A percentile compares a stretch with the other conserved stretches of the same genome.
Evolutionary conservation across 495 filamentous ascomycete genomes (phyloP).

Genomic region (Neurospora pannonica): DNA sequence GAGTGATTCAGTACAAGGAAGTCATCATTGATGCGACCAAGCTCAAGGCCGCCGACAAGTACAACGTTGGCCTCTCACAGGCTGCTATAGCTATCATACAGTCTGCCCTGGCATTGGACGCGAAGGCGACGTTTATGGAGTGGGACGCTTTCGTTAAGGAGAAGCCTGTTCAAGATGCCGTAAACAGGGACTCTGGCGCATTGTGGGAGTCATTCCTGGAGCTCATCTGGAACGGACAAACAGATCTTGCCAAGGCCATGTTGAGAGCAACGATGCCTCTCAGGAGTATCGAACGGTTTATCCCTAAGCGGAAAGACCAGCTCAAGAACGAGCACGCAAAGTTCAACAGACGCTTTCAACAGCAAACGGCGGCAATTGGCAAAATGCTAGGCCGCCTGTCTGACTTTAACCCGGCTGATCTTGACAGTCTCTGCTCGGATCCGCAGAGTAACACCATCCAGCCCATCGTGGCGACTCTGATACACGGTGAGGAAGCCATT

Average conservation of each 20-base stretch:
- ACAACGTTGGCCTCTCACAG: conserved; percentile 31
- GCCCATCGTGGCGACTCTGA: conserved; percentile 58
- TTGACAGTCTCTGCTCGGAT: conserved; percentile 55
- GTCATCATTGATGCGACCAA: conserved; percentile 35
- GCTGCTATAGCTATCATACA: conserved; percentile 55
- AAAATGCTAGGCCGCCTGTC: conserved; percentile 66
- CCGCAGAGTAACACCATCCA: conserved; percentile 47
- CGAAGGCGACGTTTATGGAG: conserved; percentile 61
- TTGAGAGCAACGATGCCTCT: conserved; percentile 61
- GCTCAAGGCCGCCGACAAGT: conserved; percentile 23
- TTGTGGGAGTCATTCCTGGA: conserved; percentile 72
- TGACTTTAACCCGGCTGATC: conserved; percentile 56
- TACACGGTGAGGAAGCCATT: conserved; percentile 56
- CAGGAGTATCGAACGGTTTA: conserved; percentile 63
- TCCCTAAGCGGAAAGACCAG: conserved; percentile 35
- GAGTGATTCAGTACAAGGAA: conserved; percentile 37
- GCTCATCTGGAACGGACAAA: conserved; percentile 51
- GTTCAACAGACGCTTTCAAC: conserved; percentile 66
- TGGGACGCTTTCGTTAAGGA: conserved; percentile 53
- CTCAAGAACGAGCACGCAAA: conserved; percentile 40
- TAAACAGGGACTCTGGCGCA: conserved; percentile 51
- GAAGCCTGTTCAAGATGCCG: conserved; percentile 54
- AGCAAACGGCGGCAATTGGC: conserved; percentile 58
- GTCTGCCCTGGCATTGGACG: conserved; percentile 64
- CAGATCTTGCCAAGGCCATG: conserved; percentile 58